A percentile compares a stretch with the other conserved stretches of the same genome.
Conservation (phyloP, 495 filamentous ascomycete genomes). For the Neurospora africana region DNA sequence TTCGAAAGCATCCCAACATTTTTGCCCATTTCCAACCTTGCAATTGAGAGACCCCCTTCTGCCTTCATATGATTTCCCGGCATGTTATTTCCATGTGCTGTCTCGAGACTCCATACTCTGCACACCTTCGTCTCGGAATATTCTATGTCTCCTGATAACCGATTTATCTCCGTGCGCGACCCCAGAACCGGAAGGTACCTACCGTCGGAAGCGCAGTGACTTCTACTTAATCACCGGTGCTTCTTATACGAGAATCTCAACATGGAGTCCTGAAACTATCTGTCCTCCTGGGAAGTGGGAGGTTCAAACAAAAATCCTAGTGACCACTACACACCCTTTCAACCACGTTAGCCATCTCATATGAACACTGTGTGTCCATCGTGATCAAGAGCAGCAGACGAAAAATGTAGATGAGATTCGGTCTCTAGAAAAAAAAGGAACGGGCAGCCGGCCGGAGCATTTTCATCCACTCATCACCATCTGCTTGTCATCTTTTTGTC, state of each 20-base stretch:
- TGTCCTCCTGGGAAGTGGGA: neutral
- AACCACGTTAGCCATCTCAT: neutral
- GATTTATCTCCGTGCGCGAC: neutral
- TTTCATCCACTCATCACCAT: neutral
- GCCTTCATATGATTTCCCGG: neutral
- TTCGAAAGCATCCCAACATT: neutral
- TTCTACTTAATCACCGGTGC: neutral
- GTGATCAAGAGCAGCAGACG: neutral
- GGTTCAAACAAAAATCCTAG: neutral
- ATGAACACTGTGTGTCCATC: neutral
- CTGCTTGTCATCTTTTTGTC: neutral
- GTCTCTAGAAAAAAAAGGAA: neutral
- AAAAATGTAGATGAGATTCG: neutral
- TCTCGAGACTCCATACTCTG: neutral
- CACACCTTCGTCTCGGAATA: neutral
- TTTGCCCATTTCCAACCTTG: neutral
- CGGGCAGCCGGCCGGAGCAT: neutral
- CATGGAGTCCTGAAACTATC: neutral
- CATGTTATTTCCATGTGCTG: neutral
- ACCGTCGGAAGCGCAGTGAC: neutral
- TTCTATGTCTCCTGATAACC: neutral
- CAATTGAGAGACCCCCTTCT: neutral
- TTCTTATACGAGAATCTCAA: neutral
- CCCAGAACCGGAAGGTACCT: neutral
- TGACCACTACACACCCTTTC: neutral